A percentile compares a stretch with the other conserved stretches of the same genome.
phyloP scores from a whole-genome alignment of 2,329 filamentous ascomycete genomes.

The Geoglossum cookeanum region DNA sequence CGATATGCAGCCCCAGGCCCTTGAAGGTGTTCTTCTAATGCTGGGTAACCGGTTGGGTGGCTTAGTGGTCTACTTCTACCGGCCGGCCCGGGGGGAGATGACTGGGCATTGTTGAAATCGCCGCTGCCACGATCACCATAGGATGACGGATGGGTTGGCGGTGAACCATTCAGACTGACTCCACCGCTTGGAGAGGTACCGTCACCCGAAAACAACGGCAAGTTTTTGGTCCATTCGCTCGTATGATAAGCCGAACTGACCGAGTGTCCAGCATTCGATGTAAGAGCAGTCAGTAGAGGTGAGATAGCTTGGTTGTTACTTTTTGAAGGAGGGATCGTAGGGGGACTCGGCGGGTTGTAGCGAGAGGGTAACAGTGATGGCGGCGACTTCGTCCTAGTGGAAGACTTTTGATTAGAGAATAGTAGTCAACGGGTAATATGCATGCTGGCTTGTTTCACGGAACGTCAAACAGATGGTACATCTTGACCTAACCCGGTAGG shows the following conservation, averaged over 20 bases:
- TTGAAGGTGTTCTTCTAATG: conserved; percentile 31
- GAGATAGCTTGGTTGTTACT: conserved; percentile 19
- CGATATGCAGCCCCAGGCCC: conserved; percentile 21
- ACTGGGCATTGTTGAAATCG: conserved; percentile 13
- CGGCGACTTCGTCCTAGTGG: conserved; percentile 1
- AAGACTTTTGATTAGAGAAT: background rate
- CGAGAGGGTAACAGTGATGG: conserved; percentile 2
- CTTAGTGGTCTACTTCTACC: conserved; percentile 29
- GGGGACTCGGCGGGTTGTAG: background rate
- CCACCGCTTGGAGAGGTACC: conserved; percentile 18
- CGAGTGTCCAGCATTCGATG: conserved; percentile 15
- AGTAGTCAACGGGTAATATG: background rate
- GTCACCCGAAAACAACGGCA: conserved; percentile 23
- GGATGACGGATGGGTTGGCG: conserved; percentile 19
- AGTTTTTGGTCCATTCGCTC: conserved; percentile 28
- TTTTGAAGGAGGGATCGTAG: background rate
- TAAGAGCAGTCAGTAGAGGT: conserved; percentile 20
- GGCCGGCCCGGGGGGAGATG: conserved; percentile 18
- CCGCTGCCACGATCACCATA: conserved; percentile 17
- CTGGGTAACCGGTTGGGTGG: conserved; percentile 21
- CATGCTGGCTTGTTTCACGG: background rate
- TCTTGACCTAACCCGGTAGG: background rate
- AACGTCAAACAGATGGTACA: background rate
- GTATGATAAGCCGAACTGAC: conserved; percentile 19
- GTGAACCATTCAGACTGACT: conserved; percentile 26